phyloP scores from a whole-genome alignment of 331 rosid genomes.

The Phaseolus coccineus region DNA sequence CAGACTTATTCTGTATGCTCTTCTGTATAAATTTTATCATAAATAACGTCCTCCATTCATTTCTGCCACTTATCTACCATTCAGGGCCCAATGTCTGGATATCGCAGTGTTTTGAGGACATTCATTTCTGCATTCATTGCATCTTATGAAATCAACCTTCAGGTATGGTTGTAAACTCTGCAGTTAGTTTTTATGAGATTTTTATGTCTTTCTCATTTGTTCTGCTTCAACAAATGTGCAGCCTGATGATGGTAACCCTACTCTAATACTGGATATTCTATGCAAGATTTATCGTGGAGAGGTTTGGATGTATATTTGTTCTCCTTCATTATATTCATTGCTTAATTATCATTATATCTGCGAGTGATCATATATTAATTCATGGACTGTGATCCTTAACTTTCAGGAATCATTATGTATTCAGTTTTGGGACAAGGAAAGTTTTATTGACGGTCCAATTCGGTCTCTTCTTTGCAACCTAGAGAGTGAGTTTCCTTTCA shows the following conservation, averaged over 20 bases:
- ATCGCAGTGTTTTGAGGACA: conserved; percentile 90
- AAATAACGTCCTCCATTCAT: conserved; percentile 25
- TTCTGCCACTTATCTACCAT: neutral
- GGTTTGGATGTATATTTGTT: conserved; percentile 74
- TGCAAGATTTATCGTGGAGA: conserved; percentile 94
- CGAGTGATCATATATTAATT: conserved; percentile 42
- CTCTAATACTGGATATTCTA: conserved; percentile 78
- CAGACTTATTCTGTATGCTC: conserved; percentile 26
- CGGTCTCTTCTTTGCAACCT: conserved; percentile 83
- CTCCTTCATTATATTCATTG: conserved; percentile 45
- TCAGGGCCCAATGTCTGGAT: conserved; percentile 85
- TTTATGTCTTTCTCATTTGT: conserved; percentile 49
- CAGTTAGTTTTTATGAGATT: conserved; percentile 35
- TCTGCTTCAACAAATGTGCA: conserved; percentile 55
- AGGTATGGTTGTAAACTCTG: conserved; percentile 60
- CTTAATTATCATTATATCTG: conserved; percentile 33
- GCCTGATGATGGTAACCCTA: conserved; percentile 68
- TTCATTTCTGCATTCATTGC: conserved; percentile 89
- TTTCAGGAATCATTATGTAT: conserved; percentile 89
- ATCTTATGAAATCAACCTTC: conserved; percentile 86
- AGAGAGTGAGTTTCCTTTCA: conserved; percentile 86
- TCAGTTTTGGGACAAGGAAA: conserved; percentile 97
- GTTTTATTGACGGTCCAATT: conserved; percentile 89
- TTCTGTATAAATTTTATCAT: conserved; percentile 4
- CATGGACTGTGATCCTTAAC: conserved; percentile 39